Conservation (phyloP, 176 grass and related monocot species). For the Triticum timopheevii region DNA sequence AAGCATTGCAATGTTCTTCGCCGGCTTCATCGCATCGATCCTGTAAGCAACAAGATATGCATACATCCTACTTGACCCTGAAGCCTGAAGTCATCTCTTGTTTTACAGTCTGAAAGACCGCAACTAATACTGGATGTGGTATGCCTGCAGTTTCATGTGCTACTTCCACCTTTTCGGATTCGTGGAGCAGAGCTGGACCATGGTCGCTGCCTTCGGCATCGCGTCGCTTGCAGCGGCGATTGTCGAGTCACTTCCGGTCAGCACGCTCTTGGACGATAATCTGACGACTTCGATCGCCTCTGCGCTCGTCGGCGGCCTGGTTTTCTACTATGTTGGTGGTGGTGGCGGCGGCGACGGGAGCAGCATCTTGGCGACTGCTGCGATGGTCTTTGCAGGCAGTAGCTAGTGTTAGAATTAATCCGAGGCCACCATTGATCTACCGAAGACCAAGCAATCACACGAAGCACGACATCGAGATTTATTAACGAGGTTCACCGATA, state of each 20-base stretch:
- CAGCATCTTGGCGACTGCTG: neutral
- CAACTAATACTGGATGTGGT: neutral
- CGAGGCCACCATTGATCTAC: too few relatives aligned
- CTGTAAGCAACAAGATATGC: constrained; percentile 32
- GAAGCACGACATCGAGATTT: too few relatives aligned
- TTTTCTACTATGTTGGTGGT: constrained; percentile 34
- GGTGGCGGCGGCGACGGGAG: neutral
- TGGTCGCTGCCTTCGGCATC: constrained; percentile 42
- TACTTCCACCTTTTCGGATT: constrained; percentile 73
- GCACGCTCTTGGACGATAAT: constrained; percentile 80
- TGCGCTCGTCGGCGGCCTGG: constrained; percentile 25
- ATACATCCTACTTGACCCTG: neutral
- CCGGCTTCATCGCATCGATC: constrained; percentile 60
- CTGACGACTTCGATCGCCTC: constrained; percentile 68
- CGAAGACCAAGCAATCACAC: too few relatives aligned
- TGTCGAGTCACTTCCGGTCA: constrained; percentile 76
- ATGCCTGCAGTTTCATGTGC: constrained; percentile 62
- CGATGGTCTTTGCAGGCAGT: neutral
- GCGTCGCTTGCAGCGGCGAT: constrained; percentile 51
- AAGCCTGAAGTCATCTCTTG: neutral
- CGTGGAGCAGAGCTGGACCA: constrained; percentile 55
- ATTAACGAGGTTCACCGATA: too few relatives aligned
- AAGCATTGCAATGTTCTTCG: constrained; percentile 55
- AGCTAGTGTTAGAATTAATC: neutral
- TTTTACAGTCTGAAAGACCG: neutral